Percentiles rank a stretch among this genome's conserved stretches.
These are phyloP conservation scores for Pseudogymnoascus sp. DNA, from an alignment of 2,329 filamentous ascomycete genomes.

Conservation along the genomic window DNA sequence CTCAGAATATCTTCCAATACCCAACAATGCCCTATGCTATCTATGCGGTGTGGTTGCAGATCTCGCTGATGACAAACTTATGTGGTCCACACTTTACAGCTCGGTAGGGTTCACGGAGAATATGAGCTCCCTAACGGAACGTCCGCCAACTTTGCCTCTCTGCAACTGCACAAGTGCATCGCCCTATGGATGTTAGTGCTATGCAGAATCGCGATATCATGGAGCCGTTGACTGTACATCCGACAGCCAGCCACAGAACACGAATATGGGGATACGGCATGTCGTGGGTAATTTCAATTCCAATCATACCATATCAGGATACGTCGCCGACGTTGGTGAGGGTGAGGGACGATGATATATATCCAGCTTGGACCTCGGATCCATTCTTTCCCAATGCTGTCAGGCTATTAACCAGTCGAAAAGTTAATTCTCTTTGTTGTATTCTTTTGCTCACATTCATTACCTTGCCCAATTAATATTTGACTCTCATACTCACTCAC, in stretches of 20 bases:
- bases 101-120: conserved; percentile 26
- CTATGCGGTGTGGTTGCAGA: not conserved
- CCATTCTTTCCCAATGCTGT: not conserved
- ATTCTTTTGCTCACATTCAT: conserved; percentile 14
- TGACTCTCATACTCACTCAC: conserved; percentile 13
- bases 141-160: conserved; percentile 7
- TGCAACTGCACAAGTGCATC: conserved; percentile 5
- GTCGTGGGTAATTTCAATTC: conserved; percentile 5
- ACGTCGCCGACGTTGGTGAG: conserved; percentile 7
- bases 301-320: conserved; percentile 8
- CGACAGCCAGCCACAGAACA: conserved; percentile 7
- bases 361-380: conserved; percentile 5
- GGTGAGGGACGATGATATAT: conserved; percentile 4
- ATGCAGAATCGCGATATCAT: conserved; percentile 8
- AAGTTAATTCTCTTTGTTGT: conserved; percentile 10
- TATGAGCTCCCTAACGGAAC: conserved; percentile 22
- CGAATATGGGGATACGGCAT: conserved; percentile 6
- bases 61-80: conserved; percentile 7
- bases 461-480: conserved; percentile 17
- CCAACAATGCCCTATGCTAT: not conserved
- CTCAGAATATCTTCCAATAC: conserved; percentile 8
- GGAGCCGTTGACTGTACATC: conserved; percentile 8
- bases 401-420: conserved; percentile 9
- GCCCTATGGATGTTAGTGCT: conserved; percentile 7
- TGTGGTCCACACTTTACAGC: conserved; percentile 18